These are phyloP conservation scores for Colletotrichum paranaense DNA, from an alignment of 2,329 filamentous ascomycete species.

Conservation along the genomic window DNA sequence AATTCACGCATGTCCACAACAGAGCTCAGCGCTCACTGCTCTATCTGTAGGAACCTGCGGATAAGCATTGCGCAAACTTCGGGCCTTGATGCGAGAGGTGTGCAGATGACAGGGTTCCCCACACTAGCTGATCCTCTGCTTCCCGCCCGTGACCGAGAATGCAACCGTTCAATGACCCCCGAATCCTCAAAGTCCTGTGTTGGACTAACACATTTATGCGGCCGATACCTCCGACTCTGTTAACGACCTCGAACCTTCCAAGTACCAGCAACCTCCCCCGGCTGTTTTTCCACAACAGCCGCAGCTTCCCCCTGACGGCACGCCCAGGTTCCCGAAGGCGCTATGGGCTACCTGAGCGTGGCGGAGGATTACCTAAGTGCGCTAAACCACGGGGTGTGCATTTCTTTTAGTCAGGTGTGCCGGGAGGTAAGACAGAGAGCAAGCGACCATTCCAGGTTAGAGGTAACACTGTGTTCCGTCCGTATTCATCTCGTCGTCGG, in stretches of 20 bases:
- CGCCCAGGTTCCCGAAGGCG: not conserved
- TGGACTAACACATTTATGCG: not conserved
- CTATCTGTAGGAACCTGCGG: too few species aligned
- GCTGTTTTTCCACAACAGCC: not conserved
- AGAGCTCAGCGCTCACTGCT: not conserved
- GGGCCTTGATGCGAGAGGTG: not conserved
- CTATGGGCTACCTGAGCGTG: not conserved
- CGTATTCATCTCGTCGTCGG: not conserved
- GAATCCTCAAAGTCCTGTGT: not conserved
- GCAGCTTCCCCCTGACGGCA: not conserved
- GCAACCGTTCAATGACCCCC: conserved; percentile 12
- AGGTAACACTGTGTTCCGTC: not conserved
- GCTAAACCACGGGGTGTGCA: conserved; percentile 10
- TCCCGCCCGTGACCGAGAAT: conserved; percentile 19
- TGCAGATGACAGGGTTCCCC: conserved; percentile 27
- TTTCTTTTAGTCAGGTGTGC: conserved; percentile 28
- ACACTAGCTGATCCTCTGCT: conserved; percentile 14
- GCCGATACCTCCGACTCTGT: not conserved
- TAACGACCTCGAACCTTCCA: not conserved
- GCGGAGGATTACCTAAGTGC: conserved; percentile 25
- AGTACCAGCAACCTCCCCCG: not conserved
- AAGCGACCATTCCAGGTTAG: not conserved
- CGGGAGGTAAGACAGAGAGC: not conserved
- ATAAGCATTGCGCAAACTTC: not conserved
- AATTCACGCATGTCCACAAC: not conserved